Evolutionary conservation across 1,139 yeast genomes (phyloP), one percentile per base, ranked within the genome.

Genomic region (Lodderomyces oxycetoniae): DNA sequence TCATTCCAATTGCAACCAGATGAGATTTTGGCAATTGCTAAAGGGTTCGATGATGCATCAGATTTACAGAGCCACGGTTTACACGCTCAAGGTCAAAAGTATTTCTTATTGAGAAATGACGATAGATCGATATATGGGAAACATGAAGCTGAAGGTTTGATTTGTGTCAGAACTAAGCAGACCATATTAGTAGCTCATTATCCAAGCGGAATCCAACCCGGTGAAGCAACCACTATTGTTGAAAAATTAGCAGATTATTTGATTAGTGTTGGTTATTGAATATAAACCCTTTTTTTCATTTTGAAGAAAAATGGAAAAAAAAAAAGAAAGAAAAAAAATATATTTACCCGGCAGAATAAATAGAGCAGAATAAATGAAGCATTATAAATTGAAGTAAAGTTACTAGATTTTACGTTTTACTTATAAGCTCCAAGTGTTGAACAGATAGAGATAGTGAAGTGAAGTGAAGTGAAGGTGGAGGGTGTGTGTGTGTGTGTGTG

Each of bases 181-280:
- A 88, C 97, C 28, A 79, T 91, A 39, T 66, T 91, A 55, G 65
- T 93, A 53, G 96, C 93, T n/a, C 97, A 91, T 61, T 93, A 91
- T 58, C 95, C 96, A 10, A 74, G 80, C 13, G 87, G 87, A 38
- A 80, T 86, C 34, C 93, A 81, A 57, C 88, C 97, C 21, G 96
- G 95, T 47, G 96, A 86, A 55, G 98, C 98, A 38, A 84, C 96
- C 43, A 77, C 84, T 50, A 82, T 88, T 12, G 96, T 89, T 38
- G 98, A 91, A 61, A 89, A 87, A 57, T 74, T 91, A 65, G 97
- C 95, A 30, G 97, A 89, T 58, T 89, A 91, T 57, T 75, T 91
- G 64, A 87, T 89, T 55, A 67, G 88, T 51, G 91, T 82, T 39
- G 86, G 87, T 40, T 89, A 85, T 61, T 89, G 72, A 36, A 11